Base-by-base conservation (phyloP, 139 green algal genomes). In the Spirogloea muscicola region DNA sequence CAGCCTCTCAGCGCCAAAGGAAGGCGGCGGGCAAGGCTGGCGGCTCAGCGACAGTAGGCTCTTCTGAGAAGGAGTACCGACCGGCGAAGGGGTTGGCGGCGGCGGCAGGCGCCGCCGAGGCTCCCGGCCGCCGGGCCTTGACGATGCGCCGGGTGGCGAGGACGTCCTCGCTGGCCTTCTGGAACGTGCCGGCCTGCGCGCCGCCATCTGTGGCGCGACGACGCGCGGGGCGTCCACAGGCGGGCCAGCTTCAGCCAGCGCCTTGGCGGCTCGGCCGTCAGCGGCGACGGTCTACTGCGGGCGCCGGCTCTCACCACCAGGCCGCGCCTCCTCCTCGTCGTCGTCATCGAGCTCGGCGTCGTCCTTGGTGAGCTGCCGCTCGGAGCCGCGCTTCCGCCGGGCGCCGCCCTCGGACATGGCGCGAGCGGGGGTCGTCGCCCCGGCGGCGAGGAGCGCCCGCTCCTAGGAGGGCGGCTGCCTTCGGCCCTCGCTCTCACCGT, bases 311-410 rank as follows among this genome's bases (percentile, higher is more conserved):
- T 59, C 29, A 41, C 57, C n/a, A 29, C 16, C 13, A 18, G 36
- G 21, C 65, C 16, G n/a, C 4, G 43, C 65, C 25, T n/a, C 21
- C n/a, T 60, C 40, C 13, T 61, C 64, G 21, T 63, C 49, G 37
- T 62, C 40, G 2, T 73, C 71, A 3, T 71, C 71, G 16, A 41
- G 9, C 21, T 57, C 13, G 0, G 42, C n/a, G 36, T 76, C 68
- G 39, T 79, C 61, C 33, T 79, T 79, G 7, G 74, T 81, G 36
- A 81, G 58, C 51, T 81, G 74, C 31, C 42, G 46, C 10, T 81
- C 74, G 33, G 74, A 62, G 34, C 43, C 42, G 2, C 74, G 64
- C 65, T 81, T 81, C 65, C 27, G 46, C 40, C 13, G 31, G 68
- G 68, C n/a, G 58, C 63, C 27, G 55, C 13, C 55, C 13, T 64